Evolutionary conservation across 2,329 filamentous ascomycete species (phyloP).

Genomic region (Penicillium sp.): DNA sequence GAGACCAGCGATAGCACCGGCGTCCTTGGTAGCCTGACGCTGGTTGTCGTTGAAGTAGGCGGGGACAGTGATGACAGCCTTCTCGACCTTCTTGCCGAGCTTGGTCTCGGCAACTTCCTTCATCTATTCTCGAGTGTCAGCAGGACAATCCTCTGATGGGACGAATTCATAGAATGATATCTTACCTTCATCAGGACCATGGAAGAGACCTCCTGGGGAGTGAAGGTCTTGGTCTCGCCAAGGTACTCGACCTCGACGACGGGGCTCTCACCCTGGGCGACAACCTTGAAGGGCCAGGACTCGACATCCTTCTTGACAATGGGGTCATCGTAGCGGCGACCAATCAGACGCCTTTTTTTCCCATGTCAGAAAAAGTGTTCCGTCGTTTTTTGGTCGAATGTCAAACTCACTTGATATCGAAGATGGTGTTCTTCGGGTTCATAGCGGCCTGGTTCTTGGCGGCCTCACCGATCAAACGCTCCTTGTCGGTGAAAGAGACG

Average conservation of each 20-base stretch:
- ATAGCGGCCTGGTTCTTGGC: conserved; percentile 99
- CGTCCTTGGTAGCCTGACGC: conserved; percentile 98
- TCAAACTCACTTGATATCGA: conserved; percentile 86
- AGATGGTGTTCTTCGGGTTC: conserved; percentile 97
- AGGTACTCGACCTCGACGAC: conserved; percentile 95
- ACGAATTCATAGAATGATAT: not conserved
- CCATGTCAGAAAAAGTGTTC: conserved; percentile 9
- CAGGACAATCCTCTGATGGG: not conserved
- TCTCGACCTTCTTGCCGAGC: conserved; percentile 97
- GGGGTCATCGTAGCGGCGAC: conserved; percentile 88
- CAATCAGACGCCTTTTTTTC: conserved; percentile 80
- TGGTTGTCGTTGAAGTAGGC: conserved; percentile 99
- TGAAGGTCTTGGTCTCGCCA: conserved; percentile 90
- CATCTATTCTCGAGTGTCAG: conserved; percentile 57
- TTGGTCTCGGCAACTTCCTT: conserved; percentile 98
- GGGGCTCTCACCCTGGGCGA: conserved; percentile 81
- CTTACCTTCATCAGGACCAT: conserved; percentile 96
- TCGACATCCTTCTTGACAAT: conserved; percentile 98
- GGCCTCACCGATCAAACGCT: conserved; percentile 98
- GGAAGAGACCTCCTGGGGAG: conserved; percentile 95
- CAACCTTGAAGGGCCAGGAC: conserved; percentile 98
- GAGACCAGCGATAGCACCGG: conserved; percentile 91
- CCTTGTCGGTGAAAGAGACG: conserved; percentile 97
- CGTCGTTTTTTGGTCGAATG: too few relatives aligned
- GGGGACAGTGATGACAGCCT: conserved; percentile 97